Evolutionary conservation across 805 yeast genomes (phyloP).

Genomic region (Cyberlindnera xylosilytica): DNA sequence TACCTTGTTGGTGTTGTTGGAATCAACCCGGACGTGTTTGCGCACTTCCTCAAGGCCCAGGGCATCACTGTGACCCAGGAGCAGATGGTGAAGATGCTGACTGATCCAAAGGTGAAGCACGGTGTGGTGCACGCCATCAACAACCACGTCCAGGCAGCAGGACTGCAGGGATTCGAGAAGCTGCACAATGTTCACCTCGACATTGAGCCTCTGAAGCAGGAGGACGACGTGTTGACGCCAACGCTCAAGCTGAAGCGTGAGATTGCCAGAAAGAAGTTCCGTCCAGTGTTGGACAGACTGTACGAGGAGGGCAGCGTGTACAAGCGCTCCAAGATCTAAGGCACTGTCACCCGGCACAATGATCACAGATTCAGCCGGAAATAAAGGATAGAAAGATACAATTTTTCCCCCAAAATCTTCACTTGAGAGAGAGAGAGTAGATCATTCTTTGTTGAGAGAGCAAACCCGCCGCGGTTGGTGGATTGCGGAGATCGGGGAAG

Average conservation of each 20-base stretch:
- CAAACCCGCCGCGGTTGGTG: too few relatives aligned
- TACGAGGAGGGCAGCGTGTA: slow-evolving; percentile 47
- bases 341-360: too few relatives aligned
- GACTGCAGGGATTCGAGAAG: slow-evolving; percentile 43
- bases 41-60: slow-evolving; percentile 12
- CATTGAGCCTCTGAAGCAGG: slow-evolving; percentile 57
- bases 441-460: too few relatives aligned
- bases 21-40: slow-evolving; percentile 38
- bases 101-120: slow-evolving; percentile 4
- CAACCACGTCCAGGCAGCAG: slow-evolving; percentile 3
- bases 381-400: too few relatives aligned
- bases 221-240: slow-evolving; percentile 63
- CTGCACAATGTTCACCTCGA: slow-evolving; percentile 51
- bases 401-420: too few relatives aligned
- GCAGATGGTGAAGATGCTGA: slow-evolving; percentile 4
- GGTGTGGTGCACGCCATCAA: slow-evolving; percentile 9
- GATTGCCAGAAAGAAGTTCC: slow-evolving; percentile 43
- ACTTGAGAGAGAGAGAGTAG: too few relatives aligned
- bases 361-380: too few relatives aligned
- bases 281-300: slow-evolving; percentile 37
- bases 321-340: slow-evolving; percentile 6
- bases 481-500: too few relatives aligned
- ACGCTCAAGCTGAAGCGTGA: slow-evolving; percentile 55
- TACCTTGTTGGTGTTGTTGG: slow-evolving; percentile 55
- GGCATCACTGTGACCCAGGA: slow-evolving; percentile 2